Conservation (phyloP, 2,329 filamentous ascomycete genomes). For the Colletotrichum incanum region DNA sequence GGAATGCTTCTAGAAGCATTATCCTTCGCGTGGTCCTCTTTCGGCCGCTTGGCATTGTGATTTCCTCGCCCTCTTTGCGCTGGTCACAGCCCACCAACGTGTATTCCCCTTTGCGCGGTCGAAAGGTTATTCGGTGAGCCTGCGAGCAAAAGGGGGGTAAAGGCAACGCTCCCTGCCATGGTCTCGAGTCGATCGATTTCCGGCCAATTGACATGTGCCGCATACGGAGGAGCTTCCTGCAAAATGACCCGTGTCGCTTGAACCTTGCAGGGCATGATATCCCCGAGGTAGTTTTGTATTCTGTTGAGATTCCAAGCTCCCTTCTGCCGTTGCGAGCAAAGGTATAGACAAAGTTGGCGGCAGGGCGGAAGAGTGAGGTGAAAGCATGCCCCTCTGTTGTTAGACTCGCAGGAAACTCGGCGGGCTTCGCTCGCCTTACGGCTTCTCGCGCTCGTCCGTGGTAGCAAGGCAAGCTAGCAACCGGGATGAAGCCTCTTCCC, state of each 20-base stretch:
- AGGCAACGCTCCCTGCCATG: too few species aligned
- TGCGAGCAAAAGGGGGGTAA: too few species aligned
- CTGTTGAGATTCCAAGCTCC: too few species aligned
- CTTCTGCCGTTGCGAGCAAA: not conserved
- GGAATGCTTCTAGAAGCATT: conserved; percentile 33
- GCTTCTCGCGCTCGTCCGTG: not conserved
- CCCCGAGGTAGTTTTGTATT: not conserved
- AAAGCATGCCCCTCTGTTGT: not conserved
- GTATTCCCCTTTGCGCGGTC: too few species aligned
- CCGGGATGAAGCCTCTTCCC: conserved; percentile 22
- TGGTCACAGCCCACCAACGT: not conserved
- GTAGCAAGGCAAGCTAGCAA: not conserved
- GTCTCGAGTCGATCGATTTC: too few species aligned
- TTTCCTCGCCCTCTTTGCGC: not conserved
- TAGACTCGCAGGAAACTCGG: conserved; percentile 22
- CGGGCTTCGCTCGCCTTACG: conserved; percentile 21
- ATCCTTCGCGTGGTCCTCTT: not conserved
- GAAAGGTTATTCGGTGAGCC: too few species aligned
- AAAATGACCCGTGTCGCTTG: not conserved
- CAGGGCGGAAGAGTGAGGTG: not conserved
- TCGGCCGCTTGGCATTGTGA: not conserved
- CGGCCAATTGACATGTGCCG: too few species aligned
- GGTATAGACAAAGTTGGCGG: not conserved
- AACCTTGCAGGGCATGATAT: not conserved
- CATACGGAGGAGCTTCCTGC: too few species aligned